Evolutionary conservation across 2,329 filamentous ascomycete species (phyloP), one percentile per base, ranked within the genome.

Genomic region (Dothidotthia symphoricarpi): DNA sequence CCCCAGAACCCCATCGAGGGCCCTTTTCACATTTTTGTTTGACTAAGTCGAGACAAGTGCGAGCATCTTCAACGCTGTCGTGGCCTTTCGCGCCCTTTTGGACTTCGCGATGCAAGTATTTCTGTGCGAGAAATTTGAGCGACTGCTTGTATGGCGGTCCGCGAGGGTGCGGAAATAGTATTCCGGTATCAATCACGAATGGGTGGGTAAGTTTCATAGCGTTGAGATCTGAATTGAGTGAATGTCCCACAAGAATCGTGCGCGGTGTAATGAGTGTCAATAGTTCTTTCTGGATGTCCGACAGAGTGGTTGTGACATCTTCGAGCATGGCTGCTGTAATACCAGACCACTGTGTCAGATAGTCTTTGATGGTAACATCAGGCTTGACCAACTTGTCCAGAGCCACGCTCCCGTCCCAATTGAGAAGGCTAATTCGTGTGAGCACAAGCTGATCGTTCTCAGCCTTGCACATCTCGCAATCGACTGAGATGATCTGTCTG

Each of bases 401-500:
- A 12, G 95, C 75, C 8, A 86, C 78, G 24, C 81, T 79, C 32
- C 90, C 90, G 52, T 89, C 81, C 91, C 93, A 98, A 43, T 82
- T 74, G 6, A 98, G 73, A 26, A 97, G 67, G 62, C 89, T 96
- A 62, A 97, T 85, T 39, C 93, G 82, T 2, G 93, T 94, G 28
- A 98, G 80, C 24, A 90, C 88, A 47, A 85, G 88, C 49, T 87
- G 80, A 31, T 82, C 82, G 44, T 85, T 81, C 43, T 83, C 86
- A 2, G 89, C 94, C 69, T 88, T 83, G 64, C 90, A 95, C 93
- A 98, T 98, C 68, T 98, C 93, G 68, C 93, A 98, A 64, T 98
- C 93, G 37, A 98, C 74, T 1, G 88, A 85, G 32, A 94, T 72
- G 9, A 96, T 72, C 25, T 84, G 78, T 46, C 88, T 81, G 24